Evolutionary conservation across 169 alveolate genomes (phyloP).

Genomic region (Eimeria zaria): DNA sequence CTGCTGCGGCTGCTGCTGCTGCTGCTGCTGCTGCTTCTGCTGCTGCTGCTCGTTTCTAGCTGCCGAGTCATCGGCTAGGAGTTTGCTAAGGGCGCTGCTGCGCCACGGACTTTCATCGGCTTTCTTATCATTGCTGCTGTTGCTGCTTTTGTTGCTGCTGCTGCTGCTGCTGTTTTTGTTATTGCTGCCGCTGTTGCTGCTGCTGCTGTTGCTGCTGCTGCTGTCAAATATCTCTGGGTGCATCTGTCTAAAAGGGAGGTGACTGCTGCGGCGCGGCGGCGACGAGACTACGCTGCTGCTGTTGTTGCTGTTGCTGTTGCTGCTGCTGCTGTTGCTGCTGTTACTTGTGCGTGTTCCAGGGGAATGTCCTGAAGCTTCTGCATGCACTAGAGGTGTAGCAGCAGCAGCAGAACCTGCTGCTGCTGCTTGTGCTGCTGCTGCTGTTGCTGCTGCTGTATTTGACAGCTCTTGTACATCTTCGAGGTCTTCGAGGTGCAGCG

Average conservation of each 20-base stretch:
- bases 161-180: not conserved
- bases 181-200: conserved; percentile 16
- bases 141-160: conserved; percentile 38
- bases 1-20: not conserved
- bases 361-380: not conserved
- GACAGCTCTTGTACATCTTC: not conserved
- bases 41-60: not conserved
- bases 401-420: conserved; percentile 38
- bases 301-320: conserved; percentile 13
- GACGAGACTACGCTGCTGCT: conserved; percentile 22
- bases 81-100: conserved; percentile 3
- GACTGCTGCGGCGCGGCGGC: conserved; percentile 54
- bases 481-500: conserved; percentile 47
- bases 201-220: conserved; percentile 74
- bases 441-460: conserved; percentile 5
- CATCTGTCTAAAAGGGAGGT: conserved; percentile 54
- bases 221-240: conserved; percentile 61
- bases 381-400: not conserved
- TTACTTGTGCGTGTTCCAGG: not conserved
- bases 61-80: not conserved
- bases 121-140: conserved; percentile 24
- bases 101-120: conserved; percentile 39
- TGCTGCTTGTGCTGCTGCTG: conserved; percentile 21
- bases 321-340: conserved; percentile 38
- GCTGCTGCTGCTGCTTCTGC: conserved; percentile 18